Conservation (phyloP, 768 basidiomycete species). For the Termitomyces sp. region DNA sequence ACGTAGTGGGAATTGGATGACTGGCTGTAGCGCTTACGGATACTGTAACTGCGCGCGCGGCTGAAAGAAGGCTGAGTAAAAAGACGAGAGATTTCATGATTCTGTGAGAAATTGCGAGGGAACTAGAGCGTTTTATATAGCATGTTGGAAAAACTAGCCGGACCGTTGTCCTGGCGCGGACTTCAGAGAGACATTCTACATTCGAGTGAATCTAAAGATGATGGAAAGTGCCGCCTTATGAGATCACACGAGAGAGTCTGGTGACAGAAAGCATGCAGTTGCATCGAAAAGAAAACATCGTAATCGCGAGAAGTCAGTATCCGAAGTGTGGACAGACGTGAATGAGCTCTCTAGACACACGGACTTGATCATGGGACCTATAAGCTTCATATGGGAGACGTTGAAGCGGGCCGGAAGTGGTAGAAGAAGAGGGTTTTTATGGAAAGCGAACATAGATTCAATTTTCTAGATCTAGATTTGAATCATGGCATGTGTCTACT, state of each 20-base stretch:
- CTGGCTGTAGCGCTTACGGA: constrained; percentile 23
- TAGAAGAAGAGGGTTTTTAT: not conserved
- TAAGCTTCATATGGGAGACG: not conserved
- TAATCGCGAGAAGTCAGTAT: not conserved
- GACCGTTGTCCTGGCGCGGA: constrained; percentile 4
- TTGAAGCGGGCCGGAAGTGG: not conserved
- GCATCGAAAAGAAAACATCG: not conserved
- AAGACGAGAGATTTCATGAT: constrained; percentile 3
- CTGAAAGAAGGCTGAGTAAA: constrained; percentile 7
- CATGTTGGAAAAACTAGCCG: not conserved
- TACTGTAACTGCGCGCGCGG: constrained; percentile 17
- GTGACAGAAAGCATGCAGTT: not conserved
- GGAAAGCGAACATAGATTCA: not conserved
- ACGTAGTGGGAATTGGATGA: constrained; percentile 24
- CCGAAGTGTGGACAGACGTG: not conserved
- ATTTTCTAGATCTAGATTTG: no score
- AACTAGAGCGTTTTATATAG: not conserved
- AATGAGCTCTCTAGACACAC: not conserved
- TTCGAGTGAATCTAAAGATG: not conserved
- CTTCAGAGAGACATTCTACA: not conserved
- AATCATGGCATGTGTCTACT: no score
- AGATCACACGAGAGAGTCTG: not conserved
- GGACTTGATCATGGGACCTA: not conserved
- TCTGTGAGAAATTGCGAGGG: not conserved
- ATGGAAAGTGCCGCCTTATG: not conserved